phyloP scores from a whole-genome alignment of 768 basidiomycete species.

The Lyophyllum shimeji region DNA sequence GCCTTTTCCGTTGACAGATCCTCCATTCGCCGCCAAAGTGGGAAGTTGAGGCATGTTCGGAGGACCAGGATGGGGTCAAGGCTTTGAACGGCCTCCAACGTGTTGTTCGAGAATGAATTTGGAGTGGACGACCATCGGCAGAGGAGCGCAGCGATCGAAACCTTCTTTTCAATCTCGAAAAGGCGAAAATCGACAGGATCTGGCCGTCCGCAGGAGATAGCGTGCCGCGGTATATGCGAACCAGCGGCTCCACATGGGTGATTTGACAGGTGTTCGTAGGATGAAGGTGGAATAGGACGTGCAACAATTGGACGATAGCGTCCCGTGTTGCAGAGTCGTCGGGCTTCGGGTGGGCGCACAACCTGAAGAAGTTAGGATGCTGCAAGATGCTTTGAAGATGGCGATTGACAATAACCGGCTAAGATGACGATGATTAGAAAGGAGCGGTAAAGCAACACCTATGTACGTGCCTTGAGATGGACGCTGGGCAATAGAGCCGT shows the following conservation, averaged over 20 bases:
- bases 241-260: conserved; percentile 76
- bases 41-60: conserved; percentile 71
- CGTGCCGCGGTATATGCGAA: conserved; percentile 74
- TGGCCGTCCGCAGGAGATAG: conserved; percentile 61
- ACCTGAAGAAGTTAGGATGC: conserved; percentile 58
- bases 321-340: conserved; percentile 35
- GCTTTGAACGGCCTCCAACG: conserved; percentile 65
- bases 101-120: conserved; percentile 40
- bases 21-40: conserved; percentile 56
- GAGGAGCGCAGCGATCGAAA: conserved; percentile 64
- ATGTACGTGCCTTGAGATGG: conserved; percentile 57
- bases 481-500: conserved; percentile 36
- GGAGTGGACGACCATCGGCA: conserved; percentile 59
- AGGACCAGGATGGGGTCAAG: conserved; percentile 71
- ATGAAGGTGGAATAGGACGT: conserved; percentile 70
- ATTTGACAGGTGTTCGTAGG: conserved; percentile 85
- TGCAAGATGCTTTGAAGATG: conserved; percentile 75
- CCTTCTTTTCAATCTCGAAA: conserved; percentile 70
- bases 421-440: conserved; percentile 13
- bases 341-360: conserved; percentile 30
- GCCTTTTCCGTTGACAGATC: conserved; percentile 29
- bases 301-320: conserved; percentile 54
- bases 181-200: conserved; percentile 76
- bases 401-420: conserved; percentile 75
- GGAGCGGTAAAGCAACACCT: background rate